These are phyloP conservation scores for Boletus rubescentipes DNA, from an alignment of 768 basidiomycete species.

Conservation along the genomic window DNA sequence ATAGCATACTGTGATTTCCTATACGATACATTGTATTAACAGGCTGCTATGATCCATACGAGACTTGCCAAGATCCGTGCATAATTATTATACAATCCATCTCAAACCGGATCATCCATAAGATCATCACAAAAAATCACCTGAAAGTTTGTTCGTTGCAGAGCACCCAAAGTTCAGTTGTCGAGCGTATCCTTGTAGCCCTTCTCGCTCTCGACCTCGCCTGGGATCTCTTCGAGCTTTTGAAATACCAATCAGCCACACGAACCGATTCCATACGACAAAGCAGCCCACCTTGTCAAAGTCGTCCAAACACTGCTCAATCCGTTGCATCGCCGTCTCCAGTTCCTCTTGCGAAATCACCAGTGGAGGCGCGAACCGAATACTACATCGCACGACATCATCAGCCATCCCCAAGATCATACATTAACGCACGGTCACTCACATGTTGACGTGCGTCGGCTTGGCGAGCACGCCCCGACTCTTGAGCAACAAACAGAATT, in stretches of 20 bases:
- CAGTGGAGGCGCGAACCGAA: conserved; percentile 94
- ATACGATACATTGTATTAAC: conserved; percentile 13
- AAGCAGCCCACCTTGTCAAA: conserved; percentile 65
- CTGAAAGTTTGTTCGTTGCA: too few species aligned
- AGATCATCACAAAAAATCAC: too few species aligned
- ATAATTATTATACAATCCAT: too few species aligned
- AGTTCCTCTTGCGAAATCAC: conserved; percentile 91
- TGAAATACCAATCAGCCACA: background rate
- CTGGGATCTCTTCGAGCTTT: conserved; percentile 62
- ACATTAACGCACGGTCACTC: conserved; percentile 30
- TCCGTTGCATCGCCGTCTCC: conserved; percentile 67
- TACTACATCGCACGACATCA: conserved; percentile 43
- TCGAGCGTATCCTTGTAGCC: conserved; percentile 45
- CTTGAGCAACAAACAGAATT: conserved; percentile 91
- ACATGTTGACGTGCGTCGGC: conserved; percentile 96
- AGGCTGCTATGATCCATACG: conserved; percentile 2
- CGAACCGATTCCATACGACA: background rate
- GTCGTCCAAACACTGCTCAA: conserved; percentile 74
- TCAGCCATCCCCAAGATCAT: background rate
- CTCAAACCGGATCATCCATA: too few species aligned
- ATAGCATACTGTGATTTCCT: too few species aligned
- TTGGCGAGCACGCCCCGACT: conserved; percentile 90
- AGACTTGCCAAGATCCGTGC: background rate
- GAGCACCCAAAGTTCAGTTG: conserved; percentile 6
- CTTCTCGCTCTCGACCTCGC: conserved; percentile 60